Evolutionary conservation across 441 rosid species (phyloP), one percentile per base, ranked within the genome.

Genomic region (Dalechampia spathulata): DNA sequence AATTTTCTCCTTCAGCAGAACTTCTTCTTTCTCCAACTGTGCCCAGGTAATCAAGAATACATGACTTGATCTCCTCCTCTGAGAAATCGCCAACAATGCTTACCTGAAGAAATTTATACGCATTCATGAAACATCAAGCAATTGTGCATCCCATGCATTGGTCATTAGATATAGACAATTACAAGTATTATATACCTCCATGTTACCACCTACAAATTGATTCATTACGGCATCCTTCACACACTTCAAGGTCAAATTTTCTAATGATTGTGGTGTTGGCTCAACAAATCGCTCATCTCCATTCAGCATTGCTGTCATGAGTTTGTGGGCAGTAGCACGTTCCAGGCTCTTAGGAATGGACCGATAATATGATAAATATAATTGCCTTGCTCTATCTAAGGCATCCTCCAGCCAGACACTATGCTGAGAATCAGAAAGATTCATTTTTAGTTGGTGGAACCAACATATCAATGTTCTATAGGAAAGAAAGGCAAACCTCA

Each of bases 321-420:
- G 95, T 71, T 90, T 94, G 82, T 90, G 95, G 65, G 99, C 99
- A 63, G 99, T 94, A 52, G 96, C 89, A 58, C 99, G 96, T 77
- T 94, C 99, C 75, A 94, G 72, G 80, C 99, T 90, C 80, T 94
- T 94, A 39, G 99, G 99, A 68, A 94, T 90, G 59, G 99, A 94
- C 17, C 96, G 94, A 52, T 79, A 94, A 74, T 86, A 90, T 23
- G 98, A 94, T 65, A 90, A 77, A 71, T 94, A 94, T 47, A 94
- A 70, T 58, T 90, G 98, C 64, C 90, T 79, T 61, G 99, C 98
- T 77, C 99, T 77, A 69, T 94, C 98, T 75, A 94, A 94, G 62
- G 99, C 99, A 79, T 94, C 99, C 26, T 94, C 99, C 55, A 90
- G 75, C 99, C 99, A 94, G 68, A 94, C 96, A 64, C 97, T 90